phyloP scores from a whole-genome alignment of 139 green algal genomes.

The Chlamydomonas urium region DNA sequence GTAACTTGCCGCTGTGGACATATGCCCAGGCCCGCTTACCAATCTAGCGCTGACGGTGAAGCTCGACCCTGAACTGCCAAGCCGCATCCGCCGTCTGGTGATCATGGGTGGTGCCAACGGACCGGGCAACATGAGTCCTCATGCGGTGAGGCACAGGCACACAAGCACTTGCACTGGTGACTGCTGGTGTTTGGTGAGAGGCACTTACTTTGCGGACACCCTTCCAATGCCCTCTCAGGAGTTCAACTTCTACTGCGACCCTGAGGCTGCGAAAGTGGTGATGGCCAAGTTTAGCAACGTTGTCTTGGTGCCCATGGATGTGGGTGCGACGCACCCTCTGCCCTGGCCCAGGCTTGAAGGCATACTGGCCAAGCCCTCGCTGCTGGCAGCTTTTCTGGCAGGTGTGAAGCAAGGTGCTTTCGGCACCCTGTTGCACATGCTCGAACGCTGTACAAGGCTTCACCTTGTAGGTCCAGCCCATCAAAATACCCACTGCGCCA shows the following conservation, averaged over 20 bases:
- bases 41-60: slow-evolving; percentile 39
- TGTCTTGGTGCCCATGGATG: background rate
- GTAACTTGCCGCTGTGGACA: too few relatives aligned
- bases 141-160: background rate
- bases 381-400: too few relatives aligned
- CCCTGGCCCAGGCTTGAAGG: too few relatives aligned
- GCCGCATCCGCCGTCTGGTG: slow-evolving; percentile 14
- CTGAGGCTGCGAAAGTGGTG: slow-evolving; percentile 36
- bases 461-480: too few relatives aligned
- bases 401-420: too few relatives aligned
- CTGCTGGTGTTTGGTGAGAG: background rate
- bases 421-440: too few relatives aligned
- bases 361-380: too few relatives aligned
- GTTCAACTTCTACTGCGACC: slow-evolving; percentile 46
- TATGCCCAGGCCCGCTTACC: slow-evolving; percentile 28
- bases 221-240: slow-evolving; percentile 5
- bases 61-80: slow-evolving; percentile 14
- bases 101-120: slow-evolving; percentile 38
- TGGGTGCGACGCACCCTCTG: background rate
- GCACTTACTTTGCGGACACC: background rate
- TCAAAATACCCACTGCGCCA: too few relatives aligned
- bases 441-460: too few relatives aligned
- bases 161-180: background rate
- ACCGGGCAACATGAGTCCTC: slow-evolving; percentile 28
- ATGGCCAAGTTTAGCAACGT: slow-evolving; percentile 22